Evolutionary conservation across 305 asterid genomes (phyloP).

Genomic region (Fraxinus dipetala): DNA sequence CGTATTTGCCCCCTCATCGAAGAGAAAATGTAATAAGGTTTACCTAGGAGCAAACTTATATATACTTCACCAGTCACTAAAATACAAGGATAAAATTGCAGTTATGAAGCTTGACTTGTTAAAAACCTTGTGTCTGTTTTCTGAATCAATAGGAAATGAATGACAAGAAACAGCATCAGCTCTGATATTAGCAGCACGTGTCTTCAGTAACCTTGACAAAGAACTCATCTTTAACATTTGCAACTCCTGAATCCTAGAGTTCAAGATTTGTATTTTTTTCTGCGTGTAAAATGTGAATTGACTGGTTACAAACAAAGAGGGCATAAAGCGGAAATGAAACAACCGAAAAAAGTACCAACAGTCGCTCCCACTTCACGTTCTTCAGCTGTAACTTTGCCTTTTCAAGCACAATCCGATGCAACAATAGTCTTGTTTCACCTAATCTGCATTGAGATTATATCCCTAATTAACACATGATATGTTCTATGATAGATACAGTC

Average conservation of each 20-base stretch:
- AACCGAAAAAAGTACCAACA: constrained; percentile 54
- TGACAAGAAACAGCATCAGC: constrained; percentile 31
- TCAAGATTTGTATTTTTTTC: constrained; percentile 53
- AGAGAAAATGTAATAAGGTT: background rate
- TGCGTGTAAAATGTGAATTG: constrained; percentile 36
- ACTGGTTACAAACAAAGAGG: constrained; percentile 13
- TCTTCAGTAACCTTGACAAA: constrained; percentile 29
- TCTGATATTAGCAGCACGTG: constrained; percentile 25
- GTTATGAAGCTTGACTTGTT: constrained; percentile 6
- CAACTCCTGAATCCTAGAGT: constrained; percentile 57
- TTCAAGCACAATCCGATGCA: constrained; percentile 56
- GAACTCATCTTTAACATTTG: constrained; percentile 40
- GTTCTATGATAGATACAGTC: background rate
- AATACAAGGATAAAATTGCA: constrained; percentile 1
- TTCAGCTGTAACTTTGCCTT: constrained; percentile 66
- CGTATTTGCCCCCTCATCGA: background rate
- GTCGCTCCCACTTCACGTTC: constrained; percentile 50
- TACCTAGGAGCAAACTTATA: background rate
- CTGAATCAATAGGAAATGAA: constrained; percentile 28
- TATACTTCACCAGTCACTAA: background rate
- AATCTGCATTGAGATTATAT: constrained; percentile 46
- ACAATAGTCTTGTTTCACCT: constrained; percentile 49
- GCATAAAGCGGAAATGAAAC: constrained; percentile 16
- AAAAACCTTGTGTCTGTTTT: constrained; percentile 46
- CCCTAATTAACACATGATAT: constrained; percentile 15